A percentile compares a stretch with the other conserved stretches of the same genome.
Evolutionary conservation across 352 stramenopile genomes (phyloP).

Genomic region (Globisporangium cystogenes): DNA sequence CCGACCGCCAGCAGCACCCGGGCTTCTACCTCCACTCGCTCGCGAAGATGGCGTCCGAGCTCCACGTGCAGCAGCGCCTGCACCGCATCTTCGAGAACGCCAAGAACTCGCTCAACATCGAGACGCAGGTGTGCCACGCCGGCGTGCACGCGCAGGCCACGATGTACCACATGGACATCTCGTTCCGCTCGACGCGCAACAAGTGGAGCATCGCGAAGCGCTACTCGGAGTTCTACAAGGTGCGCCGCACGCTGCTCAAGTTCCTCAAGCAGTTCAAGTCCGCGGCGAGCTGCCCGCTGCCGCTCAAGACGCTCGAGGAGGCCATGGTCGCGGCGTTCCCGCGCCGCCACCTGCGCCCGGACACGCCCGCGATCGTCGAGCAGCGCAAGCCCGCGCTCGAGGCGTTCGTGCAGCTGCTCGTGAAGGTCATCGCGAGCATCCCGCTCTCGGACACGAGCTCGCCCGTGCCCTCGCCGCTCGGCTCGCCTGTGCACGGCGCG

Average conservation of each 20-base stretch:
- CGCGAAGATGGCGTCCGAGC: constrained; percentile 38
- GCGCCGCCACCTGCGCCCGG: constrained; percentile 60
- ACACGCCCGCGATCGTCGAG: constrained; percentile 73
- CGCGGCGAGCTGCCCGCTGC: constrained; percentile 16
- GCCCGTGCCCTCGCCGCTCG: background rate
- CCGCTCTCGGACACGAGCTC: constrained; percentile 32
- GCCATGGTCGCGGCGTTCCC: constrained; percentile 54
- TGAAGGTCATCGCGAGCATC: constrained; percentile 79
- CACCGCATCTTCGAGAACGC: constrained; percentile 70
- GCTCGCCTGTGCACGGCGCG: background rate
- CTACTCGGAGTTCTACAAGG: constrained; percentile 81
- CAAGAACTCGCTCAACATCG: constrained; percentile 78
- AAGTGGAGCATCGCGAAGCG: constrained; percentile 86
- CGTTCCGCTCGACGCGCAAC: constrained; percentile 76
- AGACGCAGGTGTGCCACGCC: constrained; percentile 59
- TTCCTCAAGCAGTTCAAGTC: constrained; percentile 67
- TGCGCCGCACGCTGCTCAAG: constrained; percentile 54
- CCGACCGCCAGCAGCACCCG: background rate
- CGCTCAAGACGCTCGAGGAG: constrained; percentile 45
- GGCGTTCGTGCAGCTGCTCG: constrained; percentile 73
- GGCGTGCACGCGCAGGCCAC: constrained; percentile 51
- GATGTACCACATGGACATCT: constrained; percentile 87
- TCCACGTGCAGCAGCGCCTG: constrained; percentile 57
- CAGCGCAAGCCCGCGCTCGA: constrained; percentile 62
- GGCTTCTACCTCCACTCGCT: background rate